Evolutionary conservation across 2,329 filamentous ascomycete genomes (phyloP), one percentile per base, ranked within the genome.

Genomic region (Colletotrichum echinochloae): DNA sequence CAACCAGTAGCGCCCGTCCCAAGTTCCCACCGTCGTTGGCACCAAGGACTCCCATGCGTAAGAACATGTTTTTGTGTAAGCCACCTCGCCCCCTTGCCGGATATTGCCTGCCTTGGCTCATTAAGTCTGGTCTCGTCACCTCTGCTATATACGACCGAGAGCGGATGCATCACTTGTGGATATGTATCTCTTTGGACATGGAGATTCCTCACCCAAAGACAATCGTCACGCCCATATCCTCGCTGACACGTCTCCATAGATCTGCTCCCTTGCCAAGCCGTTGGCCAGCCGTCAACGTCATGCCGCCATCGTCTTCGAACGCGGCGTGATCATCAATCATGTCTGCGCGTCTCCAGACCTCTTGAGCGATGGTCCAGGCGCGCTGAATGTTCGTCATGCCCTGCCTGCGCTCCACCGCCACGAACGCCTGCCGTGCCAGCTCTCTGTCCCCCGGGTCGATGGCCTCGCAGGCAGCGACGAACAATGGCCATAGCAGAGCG

Each of bases 371-470:
- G 16, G 83, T 83, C 87, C 88, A 90, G 4, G 88, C 86, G 71
- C 88, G 83, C 72, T 84, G 84, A 67, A 91, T 91, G 74, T 91
- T 92, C 23, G 84, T 85, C 89, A 91, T 91, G 26, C 89, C 89
- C 76, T 91, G 90, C 23, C 88, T 80, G 63, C 81, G 83, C 68
- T 87, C 85, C 11, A 90, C 82, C 6, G 85, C 85, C 5, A 78
- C 76, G 74, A 91, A 91, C 0, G 87, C 81, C 65, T 81, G 80
- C 33, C 82, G 77, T 5, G 89, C 87, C 23, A 88, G 78, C 7
- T 80, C 81, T 20, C 89, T 81, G 75, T 91, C 89, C 11, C 79
- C 81, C 1, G 77, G 74, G 20, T 77, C 81, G 11, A 82, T 79
- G 0, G 89, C 89, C 76, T 91, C 89, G 75, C 89, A 90, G 1